Evolutionary conservation across 2,329 filamentous ascomycete genomes (phyloP), one percentile per base, ranked within the genome.

Genomic region (Zelopaecilomyces penicillatus): DNA sequence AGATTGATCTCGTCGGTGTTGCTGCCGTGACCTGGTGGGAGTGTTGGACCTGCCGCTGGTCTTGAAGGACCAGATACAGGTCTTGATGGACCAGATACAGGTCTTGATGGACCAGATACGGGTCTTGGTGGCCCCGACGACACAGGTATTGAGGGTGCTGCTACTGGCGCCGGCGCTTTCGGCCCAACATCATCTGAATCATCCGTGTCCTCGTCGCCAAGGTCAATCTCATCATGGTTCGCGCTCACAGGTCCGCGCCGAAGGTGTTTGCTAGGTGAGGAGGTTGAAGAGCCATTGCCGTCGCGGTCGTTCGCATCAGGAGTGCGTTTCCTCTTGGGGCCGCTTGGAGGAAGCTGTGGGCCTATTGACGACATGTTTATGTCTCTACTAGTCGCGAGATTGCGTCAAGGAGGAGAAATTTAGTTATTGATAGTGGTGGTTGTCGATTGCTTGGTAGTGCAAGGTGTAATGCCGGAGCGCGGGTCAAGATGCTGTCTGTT

Each of bases 281-380:
- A 30, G 3, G 28, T 11, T 8, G 39, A 5, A 26, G 32, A 32
- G 19, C 27, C 31, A n/a, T 43, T 36, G 41, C 32, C 5, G 67
- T 67, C 5, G 53, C 47, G 9, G 39, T 31, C 29, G 57, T 9
- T 62, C 55, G 30, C 60, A 35, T 71, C 68, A 4, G 68, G 54
- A 4, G 69, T 73, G 56, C 76, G 76, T 56, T 82, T 82, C 56
- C 80, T 74, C 61, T 83, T 83, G 31, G 76, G 59, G 36, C 84
- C 72, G 50, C 85, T 79, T 4, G 83, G 74, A 9, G 86, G 85
- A 27, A 89, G 63, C 48, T 81, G 71, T 10, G 86, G 85, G 5
- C 85, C 84, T 57, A 87, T 81, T 31, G 78, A 80, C 41, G 81
- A 69, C 83, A 87, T 87, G 27, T 32, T 43, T 26, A 29, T 19